Evolutionary conservation across 768 basidiomycete species (phyloP).

Genomic region (Lepiota brunneoincarnata): DNA sequence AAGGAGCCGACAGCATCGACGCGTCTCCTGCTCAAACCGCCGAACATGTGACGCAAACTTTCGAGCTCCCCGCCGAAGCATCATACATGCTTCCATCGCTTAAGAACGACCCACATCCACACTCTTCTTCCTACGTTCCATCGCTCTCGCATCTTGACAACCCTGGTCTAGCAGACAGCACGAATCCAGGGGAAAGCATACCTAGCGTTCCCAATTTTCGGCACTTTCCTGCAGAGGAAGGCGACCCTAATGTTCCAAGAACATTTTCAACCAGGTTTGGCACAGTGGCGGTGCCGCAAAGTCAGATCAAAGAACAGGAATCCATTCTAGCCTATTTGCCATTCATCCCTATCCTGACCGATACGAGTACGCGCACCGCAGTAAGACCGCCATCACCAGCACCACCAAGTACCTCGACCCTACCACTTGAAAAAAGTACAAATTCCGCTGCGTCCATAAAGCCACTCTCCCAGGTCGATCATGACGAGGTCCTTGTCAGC

Average conservation of each 20-base stretch:
- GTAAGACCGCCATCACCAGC: conserved; percentile 9
- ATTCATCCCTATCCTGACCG: conserved; percentile 10
- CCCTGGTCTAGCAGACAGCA: conserved; percentile 10
- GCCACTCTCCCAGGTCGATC: background rate
- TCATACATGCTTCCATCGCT: background rate
- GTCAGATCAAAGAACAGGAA: conserved; percentile 10
- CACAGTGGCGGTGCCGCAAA: conserved; percentile 13
- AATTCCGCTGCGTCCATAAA: conserved; percentile 9
- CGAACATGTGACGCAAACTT: background rate
- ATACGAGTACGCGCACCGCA: conserved; percentile 11
- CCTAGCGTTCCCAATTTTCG: conserved; percentile 24
- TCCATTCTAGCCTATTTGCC: conserved; percentile 12
- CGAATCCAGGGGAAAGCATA: conserved; percentile 11
- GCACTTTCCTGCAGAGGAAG: conserved; percentile 27
- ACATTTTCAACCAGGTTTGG: conserved; percentile 20
- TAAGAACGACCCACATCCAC: background rate
- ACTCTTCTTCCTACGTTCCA: background rate
- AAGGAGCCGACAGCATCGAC: background rate
- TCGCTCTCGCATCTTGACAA: conserved; percentile 1
- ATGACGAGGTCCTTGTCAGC: background rate
- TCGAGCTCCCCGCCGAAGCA: background rate
- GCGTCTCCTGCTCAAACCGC: background rate
- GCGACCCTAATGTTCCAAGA: conserved; percentile 19
- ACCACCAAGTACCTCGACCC: background rate
- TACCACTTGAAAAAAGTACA: background rate